A percentile compares a stretch with the other conserved stretches of the same genome.
phyloP scores from a whole-genome alignment of 106 monocot species.

The Triglochin maritima region DNA sequence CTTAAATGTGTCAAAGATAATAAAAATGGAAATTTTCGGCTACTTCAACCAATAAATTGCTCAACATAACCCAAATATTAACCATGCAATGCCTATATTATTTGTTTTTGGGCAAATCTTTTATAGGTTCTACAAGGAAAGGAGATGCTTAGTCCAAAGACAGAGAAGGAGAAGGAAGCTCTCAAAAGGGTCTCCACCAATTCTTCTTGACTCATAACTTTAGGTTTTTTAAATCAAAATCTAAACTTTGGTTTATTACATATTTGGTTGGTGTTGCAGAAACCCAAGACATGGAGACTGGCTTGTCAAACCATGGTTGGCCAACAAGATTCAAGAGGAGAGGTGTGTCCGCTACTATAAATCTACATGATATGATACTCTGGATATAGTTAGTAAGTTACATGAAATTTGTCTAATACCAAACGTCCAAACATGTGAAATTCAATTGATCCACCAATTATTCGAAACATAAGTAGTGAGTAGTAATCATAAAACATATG shows the following conservation, averaged over 20 bases:
- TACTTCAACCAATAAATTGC: background rate
- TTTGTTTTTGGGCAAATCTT: background rate
- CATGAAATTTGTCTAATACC: no score
- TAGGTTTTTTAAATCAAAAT: background rate
- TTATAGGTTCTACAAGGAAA: conserved; percentile 67
- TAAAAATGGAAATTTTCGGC: background rate
- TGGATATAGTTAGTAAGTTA: no score
- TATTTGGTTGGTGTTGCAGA: conserved; percentile 26
- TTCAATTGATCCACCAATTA: no score
- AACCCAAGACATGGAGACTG: conserved; percentile 82
- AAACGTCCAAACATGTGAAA: no score
- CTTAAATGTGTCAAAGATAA: no score
- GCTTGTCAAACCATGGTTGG: conserved; percentile 85
- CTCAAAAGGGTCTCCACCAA: conserved; percentile 46
- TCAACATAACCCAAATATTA: no score
- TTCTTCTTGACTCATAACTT: background rate
- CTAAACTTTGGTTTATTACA: background rate
- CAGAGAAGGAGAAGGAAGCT: conserved; percentile 61
- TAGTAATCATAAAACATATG: no score
- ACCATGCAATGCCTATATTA: no score
- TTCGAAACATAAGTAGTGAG: no score
- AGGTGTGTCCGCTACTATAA: conserved; percentile 19
- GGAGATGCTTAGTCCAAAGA: conserved; percentile 49
- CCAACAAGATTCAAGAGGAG: conserved; percentile 56
- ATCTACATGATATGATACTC: background rate